Evolutionary conservation across 805 yeast species (phyloP).

Genomic region (Yamadazyma philogaea): DNA sequence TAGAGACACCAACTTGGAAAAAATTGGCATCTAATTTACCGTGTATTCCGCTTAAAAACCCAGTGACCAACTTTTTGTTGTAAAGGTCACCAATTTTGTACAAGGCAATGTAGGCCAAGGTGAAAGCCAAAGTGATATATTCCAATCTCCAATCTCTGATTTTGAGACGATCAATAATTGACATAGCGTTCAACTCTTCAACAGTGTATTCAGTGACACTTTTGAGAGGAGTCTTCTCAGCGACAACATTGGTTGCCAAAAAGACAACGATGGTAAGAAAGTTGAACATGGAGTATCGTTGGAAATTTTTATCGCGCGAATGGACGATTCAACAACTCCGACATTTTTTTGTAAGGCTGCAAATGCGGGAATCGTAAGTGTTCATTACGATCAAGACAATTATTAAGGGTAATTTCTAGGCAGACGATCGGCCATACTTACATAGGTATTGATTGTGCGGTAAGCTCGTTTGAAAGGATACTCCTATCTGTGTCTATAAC

Average conservation of each 20-base stretch:
- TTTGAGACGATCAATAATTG: slow-evolving; percentile 54
- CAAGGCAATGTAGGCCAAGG: slow-evolving; percentile 46
- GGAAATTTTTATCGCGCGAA: slow-evolving; percentile 6
- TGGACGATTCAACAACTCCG: slow-evolving; percentile 3
- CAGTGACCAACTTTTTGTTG: slow-evolving; percentile 56
- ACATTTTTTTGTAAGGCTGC: slow-evolving; percentile 4
- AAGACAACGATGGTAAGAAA: slow-evolving; percentile 7
- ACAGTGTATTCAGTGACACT: slow-evolving; percentile 27
- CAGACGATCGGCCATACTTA: too few species aligned
- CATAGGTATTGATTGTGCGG: too few species aligned
- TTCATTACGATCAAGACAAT: too few species aligned
- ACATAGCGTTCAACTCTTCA: slow-evolving; percentile 58
- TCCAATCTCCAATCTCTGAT: slow-evolving; percentile 80
- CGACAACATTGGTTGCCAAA: slow-evolving; percentile 6
- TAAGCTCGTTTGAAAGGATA: too few species aligned
- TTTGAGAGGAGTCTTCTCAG: slow-evolving; percentile 7
- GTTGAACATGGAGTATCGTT: slow-evolving; percentile 5
- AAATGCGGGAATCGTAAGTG: background rate
- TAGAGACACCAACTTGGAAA: slow-evolving; percentile 66
- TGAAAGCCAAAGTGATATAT: slow-evolving; percentile 49
- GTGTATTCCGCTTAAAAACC: slow-evolving; percentile 48
- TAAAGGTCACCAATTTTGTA: slow-evolving; percentile 57
- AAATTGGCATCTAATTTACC: slow-evolving; percentile 65
- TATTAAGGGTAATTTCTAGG: too few species aligned
- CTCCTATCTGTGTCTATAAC: too few species aligned